phyloP scores from a whole-genome alignment of 805 yeast genomes.

The Cyberlindnera euphorbiae region DNA sequence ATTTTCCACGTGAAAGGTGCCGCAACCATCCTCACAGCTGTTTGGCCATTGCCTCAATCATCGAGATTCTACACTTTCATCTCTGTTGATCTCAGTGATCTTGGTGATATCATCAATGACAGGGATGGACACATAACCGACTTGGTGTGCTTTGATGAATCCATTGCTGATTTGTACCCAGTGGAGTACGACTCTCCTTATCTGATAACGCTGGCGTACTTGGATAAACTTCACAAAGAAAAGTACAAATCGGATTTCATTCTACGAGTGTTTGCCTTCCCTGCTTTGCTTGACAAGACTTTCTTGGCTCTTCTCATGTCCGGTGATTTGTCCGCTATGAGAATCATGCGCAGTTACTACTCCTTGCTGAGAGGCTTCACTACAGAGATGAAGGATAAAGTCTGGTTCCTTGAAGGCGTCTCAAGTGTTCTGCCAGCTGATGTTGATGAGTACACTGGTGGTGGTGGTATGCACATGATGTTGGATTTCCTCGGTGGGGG shows the following conservation, averaged over 20 bases:
- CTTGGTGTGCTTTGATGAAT: conserved; percentile 78
- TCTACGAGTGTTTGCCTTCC: conserved; percentile 83
- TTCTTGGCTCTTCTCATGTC: conserved; percentile 73
- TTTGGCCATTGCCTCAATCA: conserved; percentile 80
- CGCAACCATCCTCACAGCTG: conserved; percentile 90
- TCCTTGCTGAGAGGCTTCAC: conserved; percentile 76
- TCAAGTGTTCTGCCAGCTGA: conserved; percentile 85
- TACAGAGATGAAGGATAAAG: conserved; percentile 79
- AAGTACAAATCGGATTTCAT: conserved; percentile 82
- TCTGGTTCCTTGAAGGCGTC: conserved; percentile 93
- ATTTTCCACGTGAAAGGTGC: conserved; percentile 96
- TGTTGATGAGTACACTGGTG: conserved; percentile 85
- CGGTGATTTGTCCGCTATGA: conserved; percentile 84
- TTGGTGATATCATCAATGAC: conserved; percentile 56
- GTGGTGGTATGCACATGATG: conserved; percentile 93
- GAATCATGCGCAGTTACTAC: conserved; percentile 87
- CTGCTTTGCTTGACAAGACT: conserved; percentile 81
- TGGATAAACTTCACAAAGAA: conserved; percentile 79
- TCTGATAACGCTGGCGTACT: conserved; percentile 77
- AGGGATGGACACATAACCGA: conserved; percentile 43
- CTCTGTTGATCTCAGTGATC: conserved; percentile 84
- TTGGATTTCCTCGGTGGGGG: conserved; percentile 78
- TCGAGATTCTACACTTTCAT: conserved; percentile 65
- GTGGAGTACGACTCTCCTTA: conserved; percentile 81
- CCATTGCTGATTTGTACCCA: conserved; percentile 82